Base-by-base conservation (phyloP, 2,329 filamentous ascomycete genomes). In the Ophiostoma perfectum region DNA sequence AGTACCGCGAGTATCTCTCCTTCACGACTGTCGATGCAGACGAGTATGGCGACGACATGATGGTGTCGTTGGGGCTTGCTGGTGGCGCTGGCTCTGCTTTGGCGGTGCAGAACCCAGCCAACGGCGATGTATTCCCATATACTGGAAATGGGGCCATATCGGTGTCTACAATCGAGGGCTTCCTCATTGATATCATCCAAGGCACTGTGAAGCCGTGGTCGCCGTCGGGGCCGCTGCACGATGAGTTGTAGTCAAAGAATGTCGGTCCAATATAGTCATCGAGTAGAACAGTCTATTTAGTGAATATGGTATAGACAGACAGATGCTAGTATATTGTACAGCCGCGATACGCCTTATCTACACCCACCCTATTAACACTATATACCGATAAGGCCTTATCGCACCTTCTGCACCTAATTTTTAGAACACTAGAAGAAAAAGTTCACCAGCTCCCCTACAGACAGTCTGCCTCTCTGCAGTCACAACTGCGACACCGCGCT, bases 31-130 rank as follows among this genome's bases (percentile, higher is more conserved):
- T 83, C 1, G 80, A 84, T 68, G 75, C 76, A 0, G 69, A 72
- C 42, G 81, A 83, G 70, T 84, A 84, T 71, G 77, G 76, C 4
- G 79, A 82, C 3, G 79, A 82, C 38, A 80, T 83, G 73, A 73
- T 77, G 1, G 69, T 72, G 7, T 75, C 76, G 49, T 73, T 84
- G 65, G 82, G 82, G 11, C 27, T 60, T 38, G 12, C 55, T 2
- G 27, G 11, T 7, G 55, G 55, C 27, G 27, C 1, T 71, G 81
- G 52, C 12, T 27, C 9, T 27, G 9, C 27, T 3, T 27, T 60
- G 27, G 55, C 27, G 6, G 55, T 60, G 55, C 55, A 60, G 11
- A 60, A 60, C 55, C 55, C 55, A 38, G 9, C 55, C 9, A 60
- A 38, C 27, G 55, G 55, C 27, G 55, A 60, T 38, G 55, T 38